These are phyloP conservation scores for Colletotrichum sojae DNA, from an alignment of 2,329 filamentous ascomycete genomes.

Conservation along the genomic window DNA sequence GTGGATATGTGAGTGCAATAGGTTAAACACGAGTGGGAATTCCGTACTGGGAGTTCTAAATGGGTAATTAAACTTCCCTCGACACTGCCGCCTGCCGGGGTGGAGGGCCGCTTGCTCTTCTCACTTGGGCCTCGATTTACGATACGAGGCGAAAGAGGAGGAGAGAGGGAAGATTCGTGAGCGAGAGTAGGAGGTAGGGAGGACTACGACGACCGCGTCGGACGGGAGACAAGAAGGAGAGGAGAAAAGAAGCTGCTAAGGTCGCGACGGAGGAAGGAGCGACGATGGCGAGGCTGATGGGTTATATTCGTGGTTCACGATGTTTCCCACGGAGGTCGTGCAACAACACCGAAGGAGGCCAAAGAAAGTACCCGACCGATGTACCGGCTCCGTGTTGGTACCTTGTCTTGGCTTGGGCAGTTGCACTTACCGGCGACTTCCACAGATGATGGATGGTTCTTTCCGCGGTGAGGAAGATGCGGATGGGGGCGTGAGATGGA, in stretches of 20 bases:
- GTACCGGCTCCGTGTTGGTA: no score
- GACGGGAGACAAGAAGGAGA: slow-evolving; percentile 10
- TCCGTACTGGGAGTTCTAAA: background rate
- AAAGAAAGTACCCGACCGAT: no score
- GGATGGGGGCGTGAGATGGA: background rate
- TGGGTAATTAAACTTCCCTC: slow-evolving; percentile 27
- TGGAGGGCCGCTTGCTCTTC: slow-evolving; percentile 8
- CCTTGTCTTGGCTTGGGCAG: background rate
- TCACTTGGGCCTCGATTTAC: background rate
- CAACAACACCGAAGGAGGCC: background rate
- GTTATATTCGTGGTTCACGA: slow-evolving; percentile 29
- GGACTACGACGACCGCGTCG: slow-evolving; percentile 11
- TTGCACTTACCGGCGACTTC: no score
- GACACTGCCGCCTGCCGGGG: slow-evolving; percentile 34
- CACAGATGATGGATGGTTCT: no score
- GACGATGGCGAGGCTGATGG: slow-evolving; percentile 13
- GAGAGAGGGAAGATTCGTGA: slow-evolving; percentile 6
- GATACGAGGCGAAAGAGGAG: background rate
- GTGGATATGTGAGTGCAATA: no score
- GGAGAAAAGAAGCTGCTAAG: slow-evolving; percentile 10
- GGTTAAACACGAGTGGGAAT: background rate
- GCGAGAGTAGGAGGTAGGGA: background rate
- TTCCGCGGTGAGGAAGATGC: background rate
- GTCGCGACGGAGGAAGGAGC: slow-evolving; percentile 17
- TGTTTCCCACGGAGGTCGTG: background rate